Evolutionary conservation across 2,329 filamentous ascomycete species (phyloP).

Genomic region (Apiospora marii): DNA sequence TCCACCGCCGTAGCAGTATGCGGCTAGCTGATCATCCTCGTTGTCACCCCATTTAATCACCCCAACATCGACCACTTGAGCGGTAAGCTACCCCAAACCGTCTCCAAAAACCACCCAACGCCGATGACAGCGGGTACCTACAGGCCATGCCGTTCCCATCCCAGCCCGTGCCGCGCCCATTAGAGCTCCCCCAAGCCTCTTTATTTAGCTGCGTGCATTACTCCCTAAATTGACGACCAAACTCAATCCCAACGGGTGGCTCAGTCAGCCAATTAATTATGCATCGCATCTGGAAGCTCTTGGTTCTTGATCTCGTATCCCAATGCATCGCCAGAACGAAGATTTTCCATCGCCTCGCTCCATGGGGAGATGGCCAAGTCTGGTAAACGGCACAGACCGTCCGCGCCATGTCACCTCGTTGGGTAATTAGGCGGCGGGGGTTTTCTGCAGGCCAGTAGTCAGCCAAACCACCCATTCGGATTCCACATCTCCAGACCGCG

Average conservation of each 20-base stretch:
- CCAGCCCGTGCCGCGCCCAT: background rate
- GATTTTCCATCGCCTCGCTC: background rate
- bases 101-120: background rate
- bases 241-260: background rate
- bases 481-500: conserved; percentile 4
- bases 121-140: conserved; percentile 7
- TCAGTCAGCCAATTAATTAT: background rate
- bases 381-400: conserved; percentile 11
- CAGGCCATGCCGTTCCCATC: background rate
- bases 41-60: background rate
- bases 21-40: background rate
- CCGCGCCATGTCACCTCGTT: conserved; percentile 18
- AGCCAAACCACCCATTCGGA: background rate
- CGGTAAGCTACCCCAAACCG: background rate
- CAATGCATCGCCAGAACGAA: background rate
- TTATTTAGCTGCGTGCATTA: background rate
- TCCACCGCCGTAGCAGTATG: background rate
- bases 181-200: background rate
- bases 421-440: conserved; percentile 13
- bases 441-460: background rate
- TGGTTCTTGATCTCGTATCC: background rate
- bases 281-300: background rate
- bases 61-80: background rate
- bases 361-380: background rate
- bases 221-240: background rate